Evolutionary conservation across 345 rosid genomes (phyloP), one percentile per base, ranked within the genome.

Genomic region (Ricinus communis): DNA sequence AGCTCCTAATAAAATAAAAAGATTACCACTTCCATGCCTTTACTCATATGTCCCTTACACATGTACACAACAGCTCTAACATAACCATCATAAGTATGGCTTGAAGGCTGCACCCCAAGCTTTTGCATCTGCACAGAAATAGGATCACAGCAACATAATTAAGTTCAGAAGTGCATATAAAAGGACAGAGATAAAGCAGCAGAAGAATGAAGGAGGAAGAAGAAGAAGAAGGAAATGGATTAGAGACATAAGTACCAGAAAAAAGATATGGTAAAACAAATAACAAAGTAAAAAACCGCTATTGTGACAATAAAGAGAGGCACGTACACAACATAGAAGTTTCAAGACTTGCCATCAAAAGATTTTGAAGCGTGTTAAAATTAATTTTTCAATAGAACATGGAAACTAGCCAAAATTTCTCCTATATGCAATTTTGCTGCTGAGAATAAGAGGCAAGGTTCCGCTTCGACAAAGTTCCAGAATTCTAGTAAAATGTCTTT

Each of bases 21-120:
- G 46, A 81, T 76, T 79, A 91, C 97, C 90, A 87, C 70, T 74
- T 80, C 74, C 81, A 91, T 72, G 79, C 93, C 90, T 65, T 77
- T 77, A 49, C 64, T 77, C 11, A 77, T 82, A 62, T n/a, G n/a
- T n/a, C n/a, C 86, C 88, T 77, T 68, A 82, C 45, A 66, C 68
- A 67, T 68, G 70, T 46, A 85, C 82, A 84, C 82, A 84, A 82
- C 71, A 56, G 97, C 97, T 85, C 81, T 86, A 60, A 89, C 30
- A 74, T 84, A 87, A 58, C 87, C 86, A 86, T 88, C 85, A 69
- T 83, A 94, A 45, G 91, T 80, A 70, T 72, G 71, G 28, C 82
- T 76, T 63, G 97, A 82, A 69, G 91, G 96, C 68, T 43, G 78
- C 82, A 94, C 64, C 66, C 97, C 95, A 77, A 91, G 84, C 68